Base-by-base conservation (phyloP, 1,284 basidiomycete species). In the Lentinula novae-zelandiae region DNA sequence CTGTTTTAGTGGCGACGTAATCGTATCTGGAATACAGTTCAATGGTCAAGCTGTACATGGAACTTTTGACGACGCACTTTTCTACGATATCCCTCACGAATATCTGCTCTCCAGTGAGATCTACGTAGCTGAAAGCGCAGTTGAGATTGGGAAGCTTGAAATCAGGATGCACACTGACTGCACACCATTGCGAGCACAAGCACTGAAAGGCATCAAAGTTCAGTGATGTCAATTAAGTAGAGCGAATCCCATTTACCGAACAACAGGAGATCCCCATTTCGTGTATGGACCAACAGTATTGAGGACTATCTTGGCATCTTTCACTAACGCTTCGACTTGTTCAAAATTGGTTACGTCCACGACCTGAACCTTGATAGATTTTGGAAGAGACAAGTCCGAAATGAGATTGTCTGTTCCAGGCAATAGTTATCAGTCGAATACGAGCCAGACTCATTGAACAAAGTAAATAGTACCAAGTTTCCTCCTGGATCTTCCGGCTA, bases 261-360 rank as follows among this genome's bases (percentile, higher is more conserved):
- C 87, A 31, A 91, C 84, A 12, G 82, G 78, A 20, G 82, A 84
- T 0, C 88, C 86, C 76, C 77, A 87, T 15, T 70, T 70, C 80
- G 81, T 86, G 67, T 79, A 91, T 5, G 87, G 87, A 2, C 88
- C 89, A 17, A 87, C 81, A 31, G 84, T 75, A 67, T 86, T 90
- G 60, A 90, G 82, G 42, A 91, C 80, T 20, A 92, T 85, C 56
- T 78, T 80, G 2, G 82, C 75, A 22, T 69, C 69, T 65, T 78
- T 77, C n/a, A 91, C 82, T 2, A 76, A 80, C 3, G 67, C 72
- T 59, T 87, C 82, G 1, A 90, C 69, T 34, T 82, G 73, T 13
- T 73, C 71, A 7, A 65, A 66, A 17, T 81, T 73, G 20, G 76
- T 75, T 8, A 86, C 78, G 64, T 90, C 84, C 22, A 87, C 73